These are phyloP conservation scores for Pythium coloratum DNA, from an alignment of 352 stramenopile genomes.

Conservation along the genomic window DNA sequence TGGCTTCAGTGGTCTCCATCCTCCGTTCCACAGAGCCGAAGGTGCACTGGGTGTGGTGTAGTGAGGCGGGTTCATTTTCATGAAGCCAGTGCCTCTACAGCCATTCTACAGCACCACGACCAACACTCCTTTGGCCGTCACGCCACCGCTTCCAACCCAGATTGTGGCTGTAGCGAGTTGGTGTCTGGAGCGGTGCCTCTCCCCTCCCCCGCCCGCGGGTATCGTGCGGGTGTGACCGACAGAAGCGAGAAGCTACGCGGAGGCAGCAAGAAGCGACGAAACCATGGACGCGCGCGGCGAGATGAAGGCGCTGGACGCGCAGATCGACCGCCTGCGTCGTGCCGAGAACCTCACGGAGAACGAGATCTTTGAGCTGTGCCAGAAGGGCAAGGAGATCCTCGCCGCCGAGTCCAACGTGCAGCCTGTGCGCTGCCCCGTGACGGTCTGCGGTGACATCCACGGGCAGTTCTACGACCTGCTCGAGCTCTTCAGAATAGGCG, in stretches of 20 bases:
- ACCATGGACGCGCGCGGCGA: constrained; percentile 74
- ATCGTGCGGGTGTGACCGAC: background rate
- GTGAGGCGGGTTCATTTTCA: background rate
- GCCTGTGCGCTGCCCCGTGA: constrained; percentile 83
- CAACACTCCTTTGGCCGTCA: background rate
- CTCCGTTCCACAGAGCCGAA: no score
- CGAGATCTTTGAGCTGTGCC: constrained; percentile 88
- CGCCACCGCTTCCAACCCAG: background rate
- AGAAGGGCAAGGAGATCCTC: constrained; percentile 90
- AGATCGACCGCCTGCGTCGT: constrained; percentile 80
- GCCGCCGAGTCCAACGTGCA: constrained; percentile 84
- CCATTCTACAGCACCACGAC: background rate
- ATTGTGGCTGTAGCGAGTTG: constrained; percentile 14
- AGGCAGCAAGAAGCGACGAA: background rate
- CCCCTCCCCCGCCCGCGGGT: constrained; percentile 2
- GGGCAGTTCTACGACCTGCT: constrained; percentile 90
- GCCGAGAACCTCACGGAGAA: constrained; percentile 89
- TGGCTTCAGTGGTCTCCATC: no score
- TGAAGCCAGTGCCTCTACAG: constrained; percentile 7
- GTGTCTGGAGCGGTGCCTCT: constrained; percentile 13
- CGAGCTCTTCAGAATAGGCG: constrained; percentile 90
- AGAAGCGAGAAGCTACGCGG: background rate
- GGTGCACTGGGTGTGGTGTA: no score
- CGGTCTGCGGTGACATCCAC: constrained; percentile 88
- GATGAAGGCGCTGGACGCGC: constrained; percentile 86